phyloP scores from a whole-genome alignment of 345 rosid genomes.

The Abelmoschus esculentus region DNA sequence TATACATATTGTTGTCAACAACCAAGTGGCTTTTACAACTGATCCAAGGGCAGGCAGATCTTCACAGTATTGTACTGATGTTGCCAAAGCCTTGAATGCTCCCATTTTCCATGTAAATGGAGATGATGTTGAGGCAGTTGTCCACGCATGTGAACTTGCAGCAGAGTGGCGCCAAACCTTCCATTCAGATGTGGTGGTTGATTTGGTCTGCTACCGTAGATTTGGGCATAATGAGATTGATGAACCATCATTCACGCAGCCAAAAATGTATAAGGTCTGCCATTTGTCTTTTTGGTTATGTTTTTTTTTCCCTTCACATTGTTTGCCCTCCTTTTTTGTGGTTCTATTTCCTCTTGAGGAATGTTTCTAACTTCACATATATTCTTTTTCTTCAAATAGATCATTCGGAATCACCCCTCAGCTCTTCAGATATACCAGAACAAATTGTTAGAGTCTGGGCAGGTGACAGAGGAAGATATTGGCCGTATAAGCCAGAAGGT shows the following conservation, averaged over 20 bases:
- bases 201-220: conserved; percentile 69
- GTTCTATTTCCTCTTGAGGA: background rate
- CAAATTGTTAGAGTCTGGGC: conserved; percentile 58
- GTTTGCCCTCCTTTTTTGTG: background rate
- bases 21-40: conserved; percentile 84
- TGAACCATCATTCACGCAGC: conserved; percentile 75
- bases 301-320: background rate
- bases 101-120: conserved; percentile 78
- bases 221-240: conserved; percentile 85
- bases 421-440: conserved; percentile 57
- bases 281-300: background rate
- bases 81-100: conserved; percentile 80
- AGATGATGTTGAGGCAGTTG: conserved; percentile 77
- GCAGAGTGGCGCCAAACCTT: conserved; percentile 86
- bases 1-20: conserved; percentile 75
- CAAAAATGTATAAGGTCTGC: conserved; percentile 74
- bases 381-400: conserved; percentile 27
- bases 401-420: conserved; percentile 62
- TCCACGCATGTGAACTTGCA: conserved; percentile 69
- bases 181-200: conserved; percentile 79
- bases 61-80: conserved; percentile 84
- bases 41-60: conserved; percentile 77
- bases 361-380: background rate
- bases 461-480: conserved; percentile 48
- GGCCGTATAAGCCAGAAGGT: conserved; percentile 52